These are phyloP conservation scores for Ustilago nuda DNA, from an alignment of 1,284 basidiomycete genomes.

Conservation along the genomic window DNA sequence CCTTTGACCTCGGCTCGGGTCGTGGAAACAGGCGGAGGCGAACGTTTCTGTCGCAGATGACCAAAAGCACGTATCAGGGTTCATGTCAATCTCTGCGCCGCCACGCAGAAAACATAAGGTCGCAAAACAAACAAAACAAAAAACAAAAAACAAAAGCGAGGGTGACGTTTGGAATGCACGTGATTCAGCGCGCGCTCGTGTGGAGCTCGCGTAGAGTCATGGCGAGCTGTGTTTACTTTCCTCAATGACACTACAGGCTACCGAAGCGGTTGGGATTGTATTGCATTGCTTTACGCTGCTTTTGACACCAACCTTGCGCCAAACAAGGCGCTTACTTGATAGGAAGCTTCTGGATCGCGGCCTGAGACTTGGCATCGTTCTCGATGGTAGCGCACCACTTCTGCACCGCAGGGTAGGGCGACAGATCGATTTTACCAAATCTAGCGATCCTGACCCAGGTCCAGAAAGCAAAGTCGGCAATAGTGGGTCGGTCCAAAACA, in stretches of 20 bases:
- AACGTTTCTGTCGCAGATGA: slow-evolving; percentile 16
- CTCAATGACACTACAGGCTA: not conserved
- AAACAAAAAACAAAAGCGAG: not conserved
- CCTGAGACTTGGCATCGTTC: slow-evolving; percentile 48
- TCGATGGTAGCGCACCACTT: slow-evolving; percentile 53
- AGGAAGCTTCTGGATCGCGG: slow-evolving; percentile 53
- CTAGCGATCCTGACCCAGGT: slow-evolving; percentile 49
- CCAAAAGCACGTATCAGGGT: slow-evolving; percentile 1
- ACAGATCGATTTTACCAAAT: slow-evolving; percentile 58
- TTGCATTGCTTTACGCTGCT: not conserved
- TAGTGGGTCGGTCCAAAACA: slow-evolving; percentile 60
- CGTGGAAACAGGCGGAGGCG: not conserved
- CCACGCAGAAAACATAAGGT: too few relatives aligned
- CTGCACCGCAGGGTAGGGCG: slow-evolving; percentile 52
- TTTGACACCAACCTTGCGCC: not conserved
- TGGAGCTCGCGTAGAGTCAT: slow-evolving; percentile 17
- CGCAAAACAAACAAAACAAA: not conserved
- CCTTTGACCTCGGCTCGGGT: slow-evolving; percentile 31
- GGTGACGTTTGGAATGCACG: slow-evolving; percentile 6
- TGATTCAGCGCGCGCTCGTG: slow-evolving; percentile 20
- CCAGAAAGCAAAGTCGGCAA: slow-evolving; percentile 63
- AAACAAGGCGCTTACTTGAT: slow-evolving; percentile 17
- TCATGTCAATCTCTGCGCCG: not conserved
- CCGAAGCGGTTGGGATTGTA: not conserved
- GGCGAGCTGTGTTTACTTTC: not conserved